phyloP scores from a whole-genome alignment of 495 filamentous ascomycete species.

The Aspergillus saccharolyticus region DNA sequence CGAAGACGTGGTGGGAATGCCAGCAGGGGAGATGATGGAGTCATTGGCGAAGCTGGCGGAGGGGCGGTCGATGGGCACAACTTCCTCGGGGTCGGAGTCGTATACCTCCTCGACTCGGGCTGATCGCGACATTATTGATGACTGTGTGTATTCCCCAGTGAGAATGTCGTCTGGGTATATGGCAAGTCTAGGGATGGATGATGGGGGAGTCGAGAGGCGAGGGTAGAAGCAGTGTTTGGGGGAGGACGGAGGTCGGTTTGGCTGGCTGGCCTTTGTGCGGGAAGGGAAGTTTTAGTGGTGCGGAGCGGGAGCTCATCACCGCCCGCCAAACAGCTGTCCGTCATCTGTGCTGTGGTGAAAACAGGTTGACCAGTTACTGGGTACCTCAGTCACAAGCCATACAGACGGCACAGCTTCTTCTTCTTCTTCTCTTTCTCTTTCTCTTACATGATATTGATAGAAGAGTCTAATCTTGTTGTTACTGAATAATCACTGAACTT shows the following conservation, averaged over 20 bases:
- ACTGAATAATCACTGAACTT: no score
- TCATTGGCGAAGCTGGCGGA: conserved; percentile 35
- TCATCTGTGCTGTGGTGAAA: no score
- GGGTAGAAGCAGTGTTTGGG: conserved; percentile 7
- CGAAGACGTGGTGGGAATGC: conserved; percentile 30
- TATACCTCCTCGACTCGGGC: conserved; percentile 85
- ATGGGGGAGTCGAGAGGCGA: not conserved
- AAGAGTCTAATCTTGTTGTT: no score
- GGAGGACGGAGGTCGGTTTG: not conserved
- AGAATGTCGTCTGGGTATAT: not conserved
- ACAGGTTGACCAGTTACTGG: no score
- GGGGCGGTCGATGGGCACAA: conserved; percentile 69
- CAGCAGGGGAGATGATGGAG: conserved; percentile 36
- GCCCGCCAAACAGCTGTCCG: not conserved
- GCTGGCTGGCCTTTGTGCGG: conserved; percentile 26
- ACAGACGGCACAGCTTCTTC: no score
- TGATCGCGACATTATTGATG: conserved; percentile 63
- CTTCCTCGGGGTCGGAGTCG: conserved; percentile 69
- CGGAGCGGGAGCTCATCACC: conserved; percentile 4
- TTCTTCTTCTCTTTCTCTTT: no score
- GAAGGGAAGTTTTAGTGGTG: conserved; percentile 10
- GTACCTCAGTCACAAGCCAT: no score
- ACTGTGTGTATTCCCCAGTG: conserved; percentile 1
- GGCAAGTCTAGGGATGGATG: not conserved
- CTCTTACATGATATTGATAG: no score